Percentiles rank a stretch among this genome's conserved stretches.
These are phyloP conservation scores for Apophysomyces trapeziformis DNA, from an alignment of 371 early-diverging fungal species.

Conservation along the genomic window DNA sequence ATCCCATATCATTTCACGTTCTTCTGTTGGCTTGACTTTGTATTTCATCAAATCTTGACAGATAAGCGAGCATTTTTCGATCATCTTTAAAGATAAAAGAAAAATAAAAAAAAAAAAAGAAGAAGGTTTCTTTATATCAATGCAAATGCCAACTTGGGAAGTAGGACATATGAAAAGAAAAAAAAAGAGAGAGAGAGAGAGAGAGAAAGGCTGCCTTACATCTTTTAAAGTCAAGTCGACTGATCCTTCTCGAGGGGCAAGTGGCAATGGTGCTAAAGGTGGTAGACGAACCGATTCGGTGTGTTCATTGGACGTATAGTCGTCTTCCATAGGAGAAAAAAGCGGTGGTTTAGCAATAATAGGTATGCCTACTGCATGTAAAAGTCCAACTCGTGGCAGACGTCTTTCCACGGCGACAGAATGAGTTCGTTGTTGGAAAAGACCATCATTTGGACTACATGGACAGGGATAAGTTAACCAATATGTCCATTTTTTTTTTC, in stretches of 20 bases:
- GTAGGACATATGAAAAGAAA: too few relatives aligned
- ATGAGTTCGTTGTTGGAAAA: too few relatives aligned
- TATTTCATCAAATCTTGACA: slow-evolving; percentile 21
- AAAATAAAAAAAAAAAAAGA: too few relatives aligned
- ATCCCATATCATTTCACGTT: slow-evolving; percentile 3
- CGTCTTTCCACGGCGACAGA: not conserved
- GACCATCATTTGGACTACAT: too few relatives aligned
- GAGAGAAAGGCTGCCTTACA: not conserved
- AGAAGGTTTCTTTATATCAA: too few relatives aligned
- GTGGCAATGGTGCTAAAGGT: not conserved
- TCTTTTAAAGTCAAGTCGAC: not conserved
- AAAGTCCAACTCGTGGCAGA: slow-evolving; percentile 7
- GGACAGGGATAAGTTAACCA: too few relatives aligned
- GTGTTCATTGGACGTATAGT: not conserved
- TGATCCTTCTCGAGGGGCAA: not conserved
- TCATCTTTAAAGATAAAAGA: slow-evolving; percentile 3
- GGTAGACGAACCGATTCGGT: not conserved
- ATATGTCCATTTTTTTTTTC: too few relatives aligned
- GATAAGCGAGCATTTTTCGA: slow-evolving; percentile 21
- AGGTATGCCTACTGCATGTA: slow-evolving; percentile 10
- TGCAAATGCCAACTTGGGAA: too few relatives aligned
- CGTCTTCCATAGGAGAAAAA: not conserved
- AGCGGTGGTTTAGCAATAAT: not conserved
- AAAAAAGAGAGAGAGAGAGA: too few relatives aligned
- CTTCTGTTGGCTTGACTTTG: slow-evolving; percentile 6